phyloP scores from a whole-genome alignment of 305 asterid genomes.

The Rubia balearica region DNA sequence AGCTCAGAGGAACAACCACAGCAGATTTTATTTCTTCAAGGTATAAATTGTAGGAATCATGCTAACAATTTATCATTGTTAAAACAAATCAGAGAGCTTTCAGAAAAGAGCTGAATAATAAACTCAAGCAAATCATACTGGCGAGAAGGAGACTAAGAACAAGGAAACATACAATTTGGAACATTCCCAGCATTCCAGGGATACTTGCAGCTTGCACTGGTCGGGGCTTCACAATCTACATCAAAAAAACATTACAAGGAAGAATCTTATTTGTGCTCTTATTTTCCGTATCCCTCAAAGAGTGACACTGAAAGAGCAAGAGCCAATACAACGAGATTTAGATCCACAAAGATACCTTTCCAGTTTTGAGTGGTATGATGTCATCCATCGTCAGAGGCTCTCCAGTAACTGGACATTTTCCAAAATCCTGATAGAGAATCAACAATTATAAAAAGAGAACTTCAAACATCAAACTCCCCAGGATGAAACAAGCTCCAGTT shows the following conservation, averaged over 20 bases:
- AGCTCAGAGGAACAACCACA: no score
- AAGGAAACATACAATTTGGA: slow-evolving; percentile 60
- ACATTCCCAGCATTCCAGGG: slow-evolving; percentile 99
- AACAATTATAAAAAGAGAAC: neutral
- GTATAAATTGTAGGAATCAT: neutral
- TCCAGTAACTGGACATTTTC: slow-evolving; percentile 94
- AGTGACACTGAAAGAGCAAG: neutral
- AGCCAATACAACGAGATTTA: neutral
- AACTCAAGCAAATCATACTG: neutral
- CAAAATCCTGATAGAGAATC: slow-evolving; percentile 53
- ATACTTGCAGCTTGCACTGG: slow-evolving; percentile 97
- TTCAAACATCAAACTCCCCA: neutral
- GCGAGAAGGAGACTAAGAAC: slow-evolving; percentile 9
- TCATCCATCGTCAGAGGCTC: slow-evolving; percentile 81
- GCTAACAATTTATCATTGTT: neutral
- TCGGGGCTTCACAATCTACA: slow-evolving; percentile 93
- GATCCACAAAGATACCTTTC: slow-evolving; percentile 44
- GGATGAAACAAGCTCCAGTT: no score
- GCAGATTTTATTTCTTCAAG: neutral
- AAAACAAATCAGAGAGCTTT: neutral
- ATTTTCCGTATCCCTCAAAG: no score
- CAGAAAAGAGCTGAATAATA: neutral
- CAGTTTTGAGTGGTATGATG: slow-evolving; percentile 72
- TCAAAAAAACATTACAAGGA: neutral
- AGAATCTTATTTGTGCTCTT: neutral